Evolutionary conservation across 2,329 filamentous ascomycete species (phyloP).

Genomic region (Neurospora crassa): DNA sequence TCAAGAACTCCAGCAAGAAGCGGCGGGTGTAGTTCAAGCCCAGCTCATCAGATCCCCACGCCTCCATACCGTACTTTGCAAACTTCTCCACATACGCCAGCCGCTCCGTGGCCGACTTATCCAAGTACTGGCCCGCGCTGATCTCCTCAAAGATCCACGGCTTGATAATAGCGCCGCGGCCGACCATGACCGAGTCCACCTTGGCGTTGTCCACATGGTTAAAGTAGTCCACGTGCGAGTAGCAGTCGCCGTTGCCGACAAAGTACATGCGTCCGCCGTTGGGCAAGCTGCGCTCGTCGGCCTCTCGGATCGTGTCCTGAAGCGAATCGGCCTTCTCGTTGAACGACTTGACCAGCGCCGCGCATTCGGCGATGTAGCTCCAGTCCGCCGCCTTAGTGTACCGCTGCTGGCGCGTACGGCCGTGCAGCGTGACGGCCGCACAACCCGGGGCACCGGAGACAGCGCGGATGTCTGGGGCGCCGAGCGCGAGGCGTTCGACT

Average conservation of each 20-base stretch:
- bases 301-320: conserved; percentile 67
- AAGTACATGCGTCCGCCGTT: conserved; percentile 74
- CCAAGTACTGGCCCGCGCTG: conserved; percentile 79
- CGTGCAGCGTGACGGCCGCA: conserved; percentile 92
- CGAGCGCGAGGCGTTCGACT: conserved; percentile 74
- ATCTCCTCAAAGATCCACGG: conserved; percentile 99
- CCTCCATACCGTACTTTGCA: conserved; percentile 78
- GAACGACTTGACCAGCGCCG: conserved; percentile 71
- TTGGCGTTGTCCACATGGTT: conserved; percentile 64
- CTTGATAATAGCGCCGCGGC: conserved; percentile 91
- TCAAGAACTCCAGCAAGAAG: conserved; percentile 92
- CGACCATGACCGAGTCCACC: conserved; percentile 94
- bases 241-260: conserved; percentile 93
- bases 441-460: conserved; percentile 69
- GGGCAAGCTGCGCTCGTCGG: conserved; percentile 64
- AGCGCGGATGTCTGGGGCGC: conserved; percentile 61
- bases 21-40: conserved; percentile 83
- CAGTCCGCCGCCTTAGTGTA: conserved; percentile 92
- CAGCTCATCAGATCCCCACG: conserved; percentile 93
- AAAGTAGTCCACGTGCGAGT: conserved; percentile 83
- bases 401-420: conserved; percentile 84
- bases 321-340: conserved; percentile 57
- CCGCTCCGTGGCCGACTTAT: conserved; percentile 85
- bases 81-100: conserved; percentile 83
- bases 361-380: conserved; percentile 86